These are phyloP conservation scores for Umbilicus rupestris DNA, from an alignment of 164 flowering plant species.

Conservation along the genomic window DNA sequence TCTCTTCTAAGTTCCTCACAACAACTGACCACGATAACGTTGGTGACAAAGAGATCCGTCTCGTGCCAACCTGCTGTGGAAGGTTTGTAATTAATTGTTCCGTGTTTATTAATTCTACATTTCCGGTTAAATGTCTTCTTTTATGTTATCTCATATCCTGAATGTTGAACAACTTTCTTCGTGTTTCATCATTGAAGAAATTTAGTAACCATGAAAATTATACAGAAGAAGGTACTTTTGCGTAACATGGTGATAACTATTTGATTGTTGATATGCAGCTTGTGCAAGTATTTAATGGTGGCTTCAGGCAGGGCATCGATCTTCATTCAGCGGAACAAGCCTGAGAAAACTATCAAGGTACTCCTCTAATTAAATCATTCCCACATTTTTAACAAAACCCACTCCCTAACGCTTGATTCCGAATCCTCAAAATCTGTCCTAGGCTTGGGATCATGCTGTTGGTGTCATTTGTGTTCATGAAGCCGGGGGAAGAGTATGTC, in stretches of 20 bases:
- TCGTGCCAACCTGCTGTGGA: constrained; percentile 80
- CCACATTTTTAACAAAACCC: neutral
- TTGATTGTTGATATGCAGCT: constrained; percentile 41
- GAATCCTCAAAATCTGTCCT: neutral
- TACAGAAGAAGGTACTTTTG: no score
- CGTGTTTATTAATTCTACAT: neutral
- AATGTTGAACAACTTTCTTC: no score
- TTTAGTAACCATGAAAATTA: neutral
- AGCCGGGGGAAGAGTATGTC: constrained; percentile 82
- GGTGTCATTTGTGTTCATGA: constrained; percentile 87
- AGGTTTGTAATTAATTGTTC: constrained; percentile 31
- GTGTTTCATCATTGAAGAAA: neutral
- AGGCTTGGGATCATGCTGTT: constrained; percentile 94
- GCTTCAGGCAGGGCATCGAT: constrained; percentile 85
- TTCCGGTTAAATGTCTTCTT: neutral
- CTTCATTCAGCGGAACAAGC: constrained; percentile 45
- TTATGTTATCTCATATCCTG: neutral
- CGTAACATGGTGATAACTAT: no score
- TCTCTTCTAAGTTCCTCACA: constrained; percentile 35
- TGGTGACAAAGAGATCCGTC: constrained; percentile 44
- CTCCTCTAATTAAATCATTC: neutral
- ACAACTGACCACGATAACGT: constrained; percentile 27
- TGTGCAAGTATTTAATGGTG: constrained; percentile 87
- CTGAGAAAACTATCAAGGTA: constrained; percentile 58
- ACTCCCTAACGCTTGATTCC: neutral